Evolutionary conservation across 306 rosid species (phyloP), one percentile per base, ranked within the genome.

Genomic region (Biancaea sappan): DNA sequence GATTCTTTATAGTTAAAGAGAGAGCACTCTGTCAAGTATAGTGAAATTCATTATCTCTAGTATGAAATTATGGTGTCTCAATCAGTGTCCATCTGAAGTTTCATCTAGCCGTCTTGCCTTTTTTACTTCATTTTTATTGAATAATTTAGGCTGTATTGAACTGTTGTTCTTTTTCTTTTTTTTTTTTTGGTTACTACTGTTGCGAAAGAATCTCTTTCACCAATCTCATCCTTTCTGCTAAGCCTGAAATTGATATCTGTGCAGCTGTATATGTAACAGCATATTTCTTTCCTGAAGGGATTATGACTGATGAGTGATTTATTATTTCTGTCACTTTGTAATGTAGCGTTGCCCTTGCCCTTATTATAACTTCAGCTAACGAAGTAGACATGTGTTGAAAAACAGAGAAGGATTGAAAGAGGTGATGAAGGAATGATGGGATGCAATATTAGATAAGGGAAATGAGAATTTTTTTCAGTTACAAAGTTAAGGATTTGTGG

Each of bases 31-130:
- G 51, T 76, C 58, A 28, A 10, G 21, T 14, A 61, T 34, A 46
- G 47, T 71, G 66, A 76, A 71, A 29, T 66, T 72, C 59, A 26
- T 40, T 29, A 1, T 31, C 62, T 71, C 25, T 66, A 38, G 43
- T 48, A 38, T 19, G 43, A 35, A 70, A 40, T 7, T 5, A 38
- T 51, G 52, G 52, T 14, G 32, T 35, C 65, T 25, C 13, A 40
- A 7, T 59, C 15, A 9, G 26, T 31, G 32, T 72, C 47, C 11
- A 38, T 71, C 43, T n/a, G 31, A 9, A 77, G 72, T 66, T 59
- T 38, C 41, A 65, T 47, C 69, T 48, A 22, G 34, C 31, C 26
- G 11, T 71, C 14, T 46, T 21, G 29, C 28, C 31, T 19, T 71
- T 1, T 38, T 18, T 24, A 21, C 47, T 56, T 9, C 62, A 1